Conservation (phyloP, 768 basidiomycete species). For the Pulveroboletus ravenelii region DNA sequence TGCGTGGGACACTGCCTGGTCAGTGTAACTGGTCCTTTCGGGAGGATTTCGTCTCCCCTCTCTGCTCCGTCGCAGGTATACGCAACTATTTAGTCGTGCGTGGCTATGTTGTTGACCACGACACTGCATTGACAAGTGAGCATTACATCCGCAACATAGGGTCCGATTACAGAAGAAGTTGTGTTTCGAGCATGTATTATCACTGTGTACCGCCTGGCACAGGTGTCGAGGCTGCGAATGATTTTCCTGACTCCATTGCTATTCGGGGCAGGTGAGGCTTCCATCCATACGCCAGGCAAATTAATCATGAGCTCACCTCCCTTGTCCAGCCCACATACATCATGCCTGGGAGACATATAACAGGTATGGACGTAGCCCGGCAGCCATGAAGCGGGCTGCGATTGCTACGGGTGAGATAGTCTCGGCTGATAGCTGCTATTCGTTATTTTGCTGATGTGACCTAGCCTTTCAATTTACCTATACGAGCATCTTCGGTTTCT, state of each 20-base stretch:
- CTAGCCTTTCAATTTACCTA: conserved; percentile 85
- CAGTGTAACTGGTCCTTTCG: conserved; percentile 47
- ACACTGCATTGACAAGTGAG: not conserved
- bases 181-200: conserved; percentile 87
- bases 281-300: not conserved
- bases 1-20: conserved; percentile 47
- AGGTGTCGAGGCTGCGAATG: conserved; percentile 50
- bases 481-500: conserved; percentile 90
- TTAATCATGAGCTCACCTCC: conserved; percentile 6
- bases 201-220: conserved; percentile 64
- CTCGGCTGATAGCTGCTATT: not conserved
- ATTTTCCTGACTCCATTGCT: conserved; percentile 78
- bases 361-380: conserved; percentile 59
- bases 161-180: conserved; percentile 87
- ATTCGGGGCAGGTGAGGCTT: conserved; percentile 76
- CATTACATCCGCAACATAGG: conserved; percentile 40
- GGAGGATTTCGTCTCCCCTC: conserved; percentile 34
- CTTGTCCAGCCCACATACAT: conserved; percentile 74
- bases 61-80: conserved; percentile 53
- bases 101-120: conserved; percentile 1
- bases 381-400: conserved; percentile 62
- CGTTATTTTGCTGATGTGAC: conserved; percentile 1
- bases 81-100: conserved; percentile 63
- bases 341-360: conserved; percentile 87
- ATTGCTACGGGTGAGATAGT: conserved; percentile 46